phyloP scores from a whole-genome alignment of 441 rosid genomes.

The Metrosideros polymorpha region DNA sequence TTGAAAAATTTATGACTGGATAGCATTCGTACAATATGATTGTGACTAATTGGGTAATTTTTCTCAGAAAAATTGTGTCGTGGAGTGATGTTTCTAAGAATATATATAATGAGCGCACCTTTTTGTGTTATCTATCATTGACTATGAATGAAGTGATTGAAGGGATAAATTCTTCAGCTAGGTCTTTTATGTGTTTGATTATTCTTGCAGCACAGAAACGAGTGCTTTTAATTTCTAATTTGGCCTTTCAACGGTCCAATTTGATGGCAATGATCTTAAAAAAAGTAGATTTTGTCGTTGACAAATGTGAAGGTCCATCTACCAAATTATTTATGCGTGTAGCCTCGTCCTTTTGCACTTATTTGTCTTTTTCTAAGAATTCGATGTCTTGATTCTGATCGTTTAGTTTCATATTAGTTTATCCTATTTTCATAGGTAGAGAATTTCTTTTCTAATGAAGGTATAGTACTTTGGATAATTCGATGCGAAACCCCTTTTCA shows the following conservation, averaged over 20 bases:
- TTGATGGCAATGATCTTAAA: not conserved
- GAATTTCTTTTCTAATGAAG: not conserved
- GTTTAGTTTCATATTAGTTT: not conserved
- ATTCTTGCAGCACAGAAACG: not conserved
- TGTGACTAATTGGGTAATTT: not conserved
- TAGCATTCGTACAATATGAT: rapidly evolving
- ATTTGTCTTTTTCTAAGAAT: not conserved
- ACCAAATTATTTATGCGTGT: not conserved
- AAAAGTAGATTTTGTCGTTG: not conserved
- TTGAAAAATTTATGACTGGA: not conserved
- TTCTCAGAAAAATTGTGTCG: rapidly evolving
- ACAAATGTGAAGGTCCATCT: not conserved
- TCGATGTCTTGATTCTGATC: not conserved
- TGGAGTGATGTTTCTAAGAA: not conserved
- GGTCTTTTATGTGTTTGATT: not conserved
- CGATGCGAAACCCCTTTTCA: not conserved
- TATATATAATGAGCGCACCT: not conserved
- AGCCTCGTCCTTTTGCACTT: not conserved
- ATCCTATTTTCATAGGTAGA: not conserved
- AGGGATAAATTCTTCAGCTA: not conserved
- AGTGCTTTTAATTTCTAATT: not conserved
- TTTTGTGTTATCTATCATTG: not conserved
- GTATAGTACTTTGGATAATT: not conserved
- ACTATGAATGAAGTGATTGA: not conserved
- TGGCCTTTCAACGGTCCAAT: not conserved